These are phyloP conservation scores for Colletotrichum spaethianum DNA, from an alignment of 2,329 filamentous ascomycete species.

Conservation along the genomic window DNA sequence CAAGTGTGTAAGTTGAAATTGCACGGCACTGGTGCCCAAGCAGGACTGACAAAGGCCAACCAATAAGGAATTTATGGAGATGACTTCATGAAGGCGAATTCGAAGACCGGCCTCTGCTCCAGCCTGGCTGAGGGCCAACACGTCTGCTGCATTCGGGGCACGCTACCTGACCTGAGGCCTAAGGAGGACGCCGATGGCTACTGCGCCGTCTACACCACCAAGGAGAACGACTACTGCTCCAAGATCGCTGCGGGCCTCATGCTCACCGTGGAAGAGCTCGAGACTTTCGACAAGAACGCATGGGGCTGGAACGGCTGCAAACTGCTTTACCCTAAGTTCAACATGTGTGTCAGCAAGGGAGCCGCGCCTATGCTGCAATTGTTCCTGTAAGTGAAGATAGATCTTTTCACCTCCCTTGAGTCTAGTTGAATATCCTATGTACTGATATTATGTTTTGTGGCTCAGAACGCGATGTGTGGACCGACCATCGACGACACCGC, in stretches of 20 bases:
- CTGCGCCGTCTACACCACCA: constrained; percentile 54
- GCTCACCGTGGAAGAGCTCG: constrained; percentile 55
- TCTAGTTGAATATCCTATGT: background rate
- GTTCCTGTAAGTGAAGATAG: constrained; percentile 29
- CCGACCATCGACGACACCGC: constrained; percentile 50
- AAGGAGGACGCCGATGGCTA: constrained; percentile 50
- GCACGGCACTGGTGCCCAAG: background rate
- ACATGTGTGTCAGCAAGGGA: constrained; percentile 54
- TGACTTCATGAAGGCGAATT: constrained; percentile 58
- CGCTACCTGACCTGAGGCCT: constrained; percentile 46
- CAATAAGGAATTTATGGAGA: constrained; percentile 50
- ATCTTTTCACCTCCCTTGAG: background rate
- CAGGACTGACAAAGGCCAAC: background rate
- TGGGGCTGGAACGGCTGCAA: constrained; percentile 56
- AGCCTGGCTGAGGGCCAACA: constrained; percentile 47
- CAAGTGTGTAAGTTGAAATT: constrained; percentile 47
- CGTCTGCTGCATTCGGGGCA: constrained; percentile 55
- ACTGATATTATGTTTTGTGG: background rate
- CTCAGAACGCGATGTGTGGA: constrained; percentile 51
- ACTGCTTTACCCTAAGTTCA: constrained; percentile 45
- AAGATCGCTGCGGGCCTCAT: constrained; percentile 50
- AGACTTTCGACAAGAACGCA: constrained; percentile 53
- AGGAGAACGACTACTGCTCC: constrained; percentile 52
- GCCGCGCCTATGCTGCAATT: constrained; percentile 50
- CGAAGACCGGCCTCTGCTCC: constrained; percentile 43